phyloP scores from a whole-genome alignment of 2,329 filamentous ascomycete species.

The Mollisia scopiformis region DNA sequence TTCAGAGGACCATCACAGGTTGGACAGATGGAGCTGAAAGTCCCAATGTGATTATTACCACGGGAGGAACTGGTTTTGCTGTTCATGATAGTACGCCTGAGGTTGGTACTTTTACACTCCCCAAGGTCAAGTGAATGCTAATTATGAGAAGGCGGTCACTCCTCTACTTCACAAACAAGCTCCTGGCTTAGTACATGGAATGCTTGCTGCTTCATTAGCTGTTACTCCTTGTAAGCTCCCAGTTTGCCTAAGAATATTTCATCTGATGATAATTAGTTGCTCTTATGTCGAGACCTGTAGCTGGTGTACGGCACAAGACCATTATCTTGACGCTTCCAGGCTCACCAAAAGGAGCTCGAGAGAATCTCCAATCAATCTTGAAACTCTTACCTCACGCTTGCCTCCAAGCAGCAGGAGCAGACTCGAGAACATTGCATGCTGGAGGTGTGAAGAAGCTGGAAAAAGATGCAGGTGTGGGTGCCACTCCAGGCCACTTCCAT shows the following conservation, averaged over 20 bases:
- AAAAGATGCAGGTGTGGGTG: constrained; percentile 70
- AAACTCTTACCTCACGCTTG: constrained; percentile 97
- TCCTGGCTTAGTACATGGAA: constrained; percentile 89
- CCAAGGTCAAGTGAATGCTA: constrained; percentile 7
- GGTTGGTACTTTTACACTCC: constrained; percentile 49
- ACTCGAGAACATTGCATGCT: constrained; percentile 78
- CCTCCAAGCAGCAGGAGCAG: constrained; percentile 78
- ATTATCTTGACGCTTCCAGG: constrained; percentile 89
- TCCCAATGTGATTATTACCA: constrained; percentile 81
- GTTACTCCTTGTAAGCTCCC: constrained; percentile 81
- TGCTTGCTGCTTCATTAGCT: constrained; percentile 81
- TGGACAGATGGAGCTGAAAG: constrained; percentile 72
- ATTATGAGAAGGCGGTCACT: constrained; percentile 65
- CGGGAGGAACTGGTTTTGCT: constrained; percentile 92
- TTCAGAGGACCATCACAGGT: constrained; percentile 70
- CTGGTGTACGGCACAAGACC: constrained; percentile 80
- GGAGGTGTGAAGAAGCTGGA: constrained; percentile 86
- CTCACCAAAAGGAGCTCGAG: constrained; percentile 91
- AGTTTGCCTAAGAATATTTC: neutral
- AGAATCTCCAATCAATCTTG: constrained; percentile 87
- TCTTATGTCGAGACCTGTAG: constrained; percentile 93
- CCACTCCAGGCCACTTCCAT: constrained; percentile 49
- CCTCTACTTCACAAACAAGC: constrained; percentile 83
- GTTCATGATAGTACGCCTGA: constrained; percentile 85
- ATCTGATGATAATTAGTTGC: constrained; percentile 65